A percentile compares a stretch with the other conserved stretches of the same genome.
Evolutionary conservation across 768 basidiomycete genomes (phyloP).

Genomic region (Russula virescens): DNA sequence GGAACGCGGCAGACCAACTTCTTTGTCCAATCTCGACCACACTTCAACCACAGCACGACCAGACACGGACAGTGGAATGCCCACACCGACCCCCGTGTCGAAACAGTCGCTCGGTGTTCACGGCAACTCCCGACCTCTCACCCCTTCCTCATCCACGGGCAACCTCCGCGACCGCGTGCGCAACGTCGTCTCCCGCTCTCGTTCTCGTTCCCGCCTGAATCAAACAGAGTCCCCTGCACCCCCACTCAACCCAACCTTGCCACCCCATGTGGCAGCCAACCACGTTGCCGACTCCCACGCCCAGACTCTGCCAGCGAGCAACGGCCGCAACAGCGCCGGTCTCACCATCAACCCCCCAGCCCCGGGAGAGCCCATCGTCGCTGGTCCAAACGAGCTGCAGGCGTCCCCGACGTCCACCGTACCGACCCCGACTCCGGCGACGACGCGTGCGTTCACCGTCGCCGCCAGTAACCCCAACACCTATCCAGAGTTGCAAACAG

Average conservation of each 20-base stretch:
- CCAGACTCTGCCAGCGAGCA: background rate
- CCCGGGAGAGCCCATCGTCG: conserved; percentile 43
- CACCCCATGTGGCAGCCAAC: background rate
- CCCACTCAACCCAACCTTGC: background rate
- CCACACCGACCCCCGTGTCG: conserved; percentile 16
- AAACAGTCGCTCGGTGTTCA: conserved; percentile 2
- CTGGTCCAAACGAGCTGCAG: conserved; percentile 12
- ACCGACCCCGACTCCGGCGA: conserved; percentile 8
- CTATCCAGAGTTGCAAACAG: background rate
- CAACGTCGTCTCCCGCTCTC: conserved; percentile 19
- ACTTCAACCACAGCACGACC: background rate
- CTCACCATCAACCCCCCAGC: conserved; percentile 33
- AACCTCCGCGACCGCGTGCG: conserved; percentile 23
- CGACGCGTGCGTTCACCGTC: conserved; percentile 5
- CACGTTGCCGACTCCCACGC: background rate
- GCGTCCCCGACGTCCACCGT: conserved; percentile 5
- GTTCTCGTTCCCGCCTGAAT: conserved; percentile 10
- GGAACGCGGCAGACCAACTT: conserved; percentile 20
- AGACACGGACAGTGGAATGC: conserved; percentile 13
- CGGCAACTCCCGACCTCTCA: conserved; percentile 3
- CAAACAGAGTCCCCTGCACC: background rate
- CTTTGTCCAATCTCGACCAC: conserved; percentile 16
- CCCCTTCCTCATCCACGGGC: conserved; percentile 19
- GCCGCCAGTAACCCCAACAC: background rate
- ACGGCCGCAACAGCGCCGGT: conserved; percentile 11